phyloP scores from a whole-genome alignment of 768 basidiomycete species.

The Tricholoma bakamatsutake region DNA sequence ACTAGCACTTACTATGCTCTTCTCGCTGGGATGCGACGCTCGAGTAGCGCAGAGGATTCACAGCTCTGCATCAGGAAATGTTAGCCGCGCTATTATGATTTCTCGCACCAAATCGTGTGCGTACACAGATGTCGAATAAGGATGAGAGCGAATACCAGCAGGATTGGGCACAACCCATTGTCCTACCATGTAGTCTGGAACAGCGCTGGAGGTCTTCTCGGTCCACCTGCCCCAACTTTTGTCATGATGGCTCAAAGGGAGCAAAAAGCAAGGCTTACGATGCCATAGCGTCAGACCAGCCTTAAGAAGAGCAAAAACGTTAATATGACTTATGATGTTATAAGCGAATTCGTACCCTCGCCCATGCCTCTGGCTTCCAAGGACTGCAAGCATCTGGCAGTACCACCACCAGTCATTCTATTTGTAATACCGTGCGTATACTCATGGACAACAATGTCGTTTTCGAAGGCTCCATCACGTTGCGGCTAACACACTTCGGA shows the following conservation, averaged over 20 bases:
- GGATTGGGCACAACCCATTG: slow-evolving; percentile 39
- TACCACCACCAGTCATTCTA: slow-evolving; percentile 48
- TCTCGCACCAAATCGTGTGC: slow-evolving; percentile 24
- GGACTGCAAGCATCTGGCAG: slow-evolving; percentile 55
- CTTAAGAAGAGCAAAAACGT: slow-evolving; percentile 12
- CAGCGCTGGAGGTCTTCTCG: slow-evolving; percentile 29
- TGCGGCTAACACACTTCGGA: slow-evolving; percentile 1
- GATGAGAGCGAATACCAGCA: slow-evolving; percentile 42
- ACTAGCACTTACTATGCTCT: slow-evolving; percentile 32
- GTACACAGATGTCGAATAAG: slow-evolving; percentile 41
- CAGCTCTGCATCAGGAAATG: slow-evolving; percentile 14
- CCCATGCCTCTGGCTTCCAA: slow-evolving; percentile 63
- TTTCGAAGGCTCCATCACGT: slow-evolving; percentile 57
- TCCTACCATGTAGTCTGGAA: slow-evolving; percentile 37
- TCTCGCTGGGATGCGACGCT: slow-evolving; percentile 29
- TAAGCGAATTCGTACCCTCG: slow-evolving; percentile 23
- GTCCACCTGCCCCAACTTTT: slow-evolving; percentile 27
- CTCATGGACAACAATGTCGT: slow-evolving; percentile 50
- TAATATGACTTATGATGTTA: too few relatives aligned
- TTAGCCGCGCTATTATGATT: neutral
- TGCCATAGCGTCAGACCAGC: slow-evolving; percentile 55
- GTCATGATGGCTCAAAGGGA: neutral
- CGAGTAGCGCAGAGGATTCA: slow-evolving; percentile 41
- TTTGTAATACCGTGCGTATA: slow-evolving; percentile 44
- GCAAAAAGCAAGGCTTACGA: slow-evolving; percentile 19